Evolutionary conservation across 179 eudicot species (phyloP).

Genomic region (Beta corolliflora): DNA sequence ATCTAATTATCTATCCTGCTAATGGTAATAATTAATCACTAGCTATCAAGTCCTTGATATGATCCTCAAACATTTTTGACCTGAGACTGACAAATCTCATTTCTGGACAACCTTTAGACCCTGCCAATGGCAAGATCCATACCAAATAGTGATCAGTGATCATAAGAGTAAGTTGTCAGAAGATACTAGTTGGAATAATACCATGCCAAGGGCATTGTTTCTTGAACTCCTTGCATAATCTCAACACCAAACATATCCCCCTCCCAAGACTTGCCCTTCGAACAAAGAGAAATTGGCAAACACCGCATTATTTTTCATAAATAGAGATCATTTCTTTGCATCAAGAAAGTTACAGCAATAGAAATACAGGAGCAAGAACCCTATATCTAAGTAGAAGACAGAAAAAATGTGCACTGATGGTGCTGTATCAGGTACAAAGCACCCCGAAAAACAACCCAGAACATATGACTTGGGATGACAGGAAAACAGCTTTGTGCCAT

Average conservation of each 20-base stretch:
- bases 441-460: not conserved
- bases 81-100: not conserved
- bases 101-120: not conserved
- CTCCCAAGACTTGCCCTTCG: not conserved
- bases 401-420: not conserved
- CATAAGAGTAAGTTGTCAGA: not conserved
- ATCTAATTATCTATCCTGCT: not conserved
- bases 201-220: not conserved
- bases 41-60: not conserved
- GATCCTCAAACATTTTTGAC: not conserved
- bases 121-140: not conserved
- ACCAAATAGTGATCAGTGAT: not conserved
- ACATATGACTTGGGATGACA: not conserved
- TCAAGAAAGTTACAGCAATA: not conserved
- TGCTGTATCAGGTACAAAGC: not conserved
- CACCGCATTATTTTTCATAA: not conserved
- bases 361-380: not conserved
- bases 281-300: not conserved
- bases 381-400: not conserved
- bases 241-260: not conserved
- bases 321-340: not conserved
- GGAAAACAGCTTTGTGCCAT: not conserved
- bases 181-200: not conserved
- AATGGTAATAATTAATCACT: not conserved
- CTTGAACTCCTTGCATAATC: not conserved